A percentile compares a stretch with the other conserved stretches of the same genome.
Conservation (phyloP, 768 basidiomycete species). For the Pleurotus cornucopiae region DNA sequence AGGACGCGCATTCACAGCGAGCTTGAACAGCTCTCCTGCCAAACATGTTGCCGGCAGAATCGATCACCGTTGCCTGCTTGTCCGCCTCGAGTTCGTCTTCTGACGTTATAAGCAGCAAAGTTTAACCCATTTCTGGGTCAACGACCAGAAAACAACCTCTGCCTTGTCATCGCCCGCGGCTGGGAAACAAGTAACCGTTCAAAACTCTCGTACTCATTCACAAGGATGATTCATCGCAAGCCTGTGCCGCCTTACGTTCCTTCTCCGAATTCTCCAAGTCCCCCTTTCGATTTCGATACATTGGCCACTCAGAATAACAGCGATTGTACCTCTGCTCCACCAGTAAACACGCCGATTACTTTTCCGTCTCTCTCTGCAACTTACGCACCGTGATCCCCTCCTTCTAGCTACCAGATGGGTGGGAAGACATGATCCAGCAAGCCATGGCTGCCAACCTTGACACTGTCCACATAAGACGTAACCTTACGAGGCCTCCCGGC, state of each 20-base stretch:
- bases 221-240: conserved; percentile 59
- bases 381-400: not conserved
- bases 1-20: not conserved
- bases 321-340: not conserved
- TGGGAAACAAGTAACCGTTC: too few species aligned
- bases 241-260: conserved; percentile 67
- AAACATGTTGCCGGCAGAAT: conserved; percentile 4
- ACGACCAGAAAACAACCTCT: conserved; percentile 7
- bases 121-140: not conserved
- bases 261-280: conserved; percentile 46
- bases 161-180: too few species aligned
- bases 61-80: conserved; percentile 5
- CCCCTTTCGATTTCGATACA: conserved; percentile 18
- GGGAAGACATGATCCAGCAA: conserved; percentile 26
- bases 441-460: conserved; percentile 6
- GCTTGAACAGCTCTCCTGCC: conserved; percentile 2
- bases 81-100: not conserved
- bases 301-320: not conserved
- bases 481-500: conserved; percentile 1
- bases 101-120: conserved; percentile 1
- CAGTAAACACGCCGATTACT: not conserved
- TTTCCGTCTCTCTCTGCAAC: not conserved
- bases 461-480: not conserved
- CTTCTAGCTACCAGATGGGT: conserved; percentile 28
- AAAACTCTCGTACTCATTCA: conserved; percentile 10